Conservation (phyloP, 2,329 filamentous ascomycete genomes). For the Penicillium sp. region DNA sequence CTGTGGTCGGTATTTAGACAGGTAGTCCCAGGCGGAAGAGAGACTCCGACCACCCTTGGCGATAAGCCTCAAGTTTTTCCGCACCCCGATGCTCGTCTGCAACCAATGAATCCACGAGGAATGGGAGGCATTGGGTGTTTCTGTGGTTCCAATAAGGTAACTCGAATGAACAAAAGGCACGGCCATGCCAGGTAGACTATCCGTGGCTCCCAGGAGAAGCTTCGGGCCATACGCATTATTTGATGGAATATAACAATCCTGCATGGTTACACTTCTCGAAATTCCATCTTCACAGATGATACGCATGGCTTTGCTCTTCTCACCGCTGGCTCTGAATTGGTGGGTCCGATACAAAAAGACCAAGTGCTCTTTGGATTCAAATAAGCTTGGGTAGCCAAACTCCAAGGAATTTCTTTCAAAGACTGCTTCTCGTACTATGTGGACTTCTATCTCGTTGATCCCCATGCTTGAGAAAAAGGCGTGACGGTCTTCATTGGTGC, state of each 20-base stretch:
- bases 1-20: slow-evolving; percentile 1
- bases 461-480: neutral
- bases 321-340: neutral
- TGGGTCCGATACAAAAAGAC: slow-evolving; percentile 5
- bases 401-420: neutral
- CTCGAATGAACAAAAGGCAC: slow-evolving; percentile 6
- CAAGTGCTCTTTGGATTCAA: slow-evolving; percentile 1
- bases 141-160: slow-evolving; percentile 3
- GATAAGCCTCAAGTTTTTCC: slow-evolving; percentile 1
- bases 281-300: neutral
- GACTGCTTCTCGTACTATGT: neutral
- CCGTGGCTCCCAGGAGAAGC: slow-evolving; percentile 2
- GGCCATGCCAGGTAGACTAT: slow-evolving; percentile 1
- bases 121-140: neutral
- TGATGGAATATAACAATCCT: slow-evolving; percentile 1
- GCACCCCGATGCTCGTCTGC: neutral
- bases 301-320: neutral
- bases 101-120: slow-evolving; percentile 1
- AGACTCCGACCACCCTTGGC: neutral
- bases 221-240: slow-evolving; percentile 5
- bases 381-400: neutral
- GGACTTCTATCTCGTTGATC: neutral
- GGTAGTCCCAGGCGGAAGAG: neutral
- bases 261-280: neutral
- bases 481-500: neutral